Evolutionary conservation across 257 asterid species (phyloP).

Genomic region (Jasminum sambac): DNA sequence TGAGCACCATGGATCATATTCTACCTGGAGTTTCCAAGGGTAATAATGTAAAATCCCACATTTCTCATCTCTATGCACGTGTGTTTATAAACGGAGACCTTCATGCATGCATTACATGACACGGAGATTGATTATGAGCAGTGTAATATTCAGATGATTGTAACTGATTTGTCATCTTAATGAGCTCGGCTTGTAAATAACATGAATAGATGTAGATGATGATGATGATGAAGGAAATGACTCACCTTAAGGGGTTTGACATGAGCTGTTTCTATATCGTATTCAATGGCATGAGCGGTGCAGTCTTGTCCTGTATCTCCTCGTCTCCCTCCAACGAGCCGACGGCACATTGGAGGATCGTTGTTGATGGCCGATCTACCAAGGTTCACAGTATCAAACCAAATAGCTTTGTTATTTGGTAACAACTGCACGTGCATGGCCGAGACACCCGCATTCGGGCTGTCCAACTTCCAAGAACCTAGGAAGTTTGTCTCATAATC

Average conservation of each 20-base stretch:
- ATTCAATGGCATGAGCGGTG: conserved; percentile 71
- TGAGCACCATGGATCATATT: conserved; percentile 89
- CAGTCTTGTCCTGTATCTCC: conserved; percentile 51
- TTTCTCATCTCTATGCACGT: too few relatives aligned
- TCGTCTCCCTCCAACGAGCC: conserved; percentile 31
- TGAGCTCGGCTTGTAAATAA: too few relatives aligned
- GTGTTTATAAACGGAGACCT: too few relatives aligned
- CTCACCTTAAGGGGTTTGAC: conserved; percentile 58
- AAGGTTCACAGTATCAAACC: conserved; percentile 77
- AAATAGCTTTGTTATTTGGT: conserved; percentile 68
- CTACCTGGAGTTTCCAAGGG: conserved; percentile 35
- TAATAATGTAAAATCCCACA: background rate
- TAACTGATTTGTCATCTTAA: too few relatives aligned
- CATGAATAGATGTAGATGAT: background rate
- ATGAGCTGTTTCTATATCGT: conserved; percentile 55
- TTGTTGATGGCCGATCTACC: conserved; percentile 57
- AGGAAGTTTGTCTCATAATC: conserved; percentile 19
- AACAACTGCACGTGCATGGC: conserved; percentile 87
- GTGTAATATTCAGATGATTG: too few relatives aligned
- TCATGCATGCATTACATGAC: too few relatives aligned
- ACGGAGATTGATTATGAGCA: too few relatives aligned
- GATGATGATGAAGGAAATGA: background rate
- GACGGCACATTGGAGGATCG: conserved; percentile 43
- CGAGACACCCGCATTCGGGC: conserved; percentile 58
- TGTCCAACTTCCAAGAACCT: conserved; percentile 57